A percentile compares a stretch with the other conserved stretches of the same genome.
Conservation (phyloP, 108 stramenopile genomes). For the Parietichytrium sp. region DNA sequence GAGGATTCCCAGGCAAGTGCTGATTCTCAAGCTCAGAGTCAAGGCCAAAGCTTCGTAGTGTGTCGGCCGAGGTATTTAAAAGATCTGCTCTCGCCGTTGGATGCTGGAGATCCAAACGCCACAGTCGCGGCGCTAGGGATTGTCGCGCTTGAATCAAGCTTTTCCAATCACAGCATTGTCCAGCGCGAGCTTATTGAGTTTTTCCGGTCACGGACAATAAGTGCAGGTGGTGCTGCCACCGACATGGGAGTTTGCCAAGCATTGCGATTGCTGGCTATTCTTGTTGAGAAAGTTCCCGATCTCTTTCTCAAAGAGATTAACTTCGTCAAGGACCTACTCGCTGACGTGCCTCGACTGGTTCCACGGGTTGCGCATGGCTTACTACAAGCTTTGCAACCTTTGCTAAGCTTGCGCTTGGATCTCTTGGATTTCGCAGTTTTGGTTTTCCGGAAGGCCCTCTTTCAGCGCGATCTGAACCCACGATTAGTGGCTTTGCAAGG, state of each 20-base stretch:
- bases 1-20: not conserved
- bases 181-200: conserved; percentile 37
- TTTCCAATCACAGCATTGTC: conserved; percentile 25
- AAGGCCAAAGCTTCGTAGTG: too few relatives aligned
- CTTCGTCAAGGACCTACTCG: not conserved
- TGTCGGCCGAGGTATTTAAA: not conserved
- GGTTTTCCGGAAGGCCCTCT: conserved; percentile 31
- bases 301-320: conserved; percentile 6
- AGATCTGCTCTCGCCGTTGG: too few relatives aligned
- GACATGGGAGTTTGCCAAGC: conserved; percentile 10
- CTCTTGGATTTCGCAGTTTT: not conserved
- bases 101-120: not conserved
- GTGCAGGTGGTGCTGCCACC: not conserved
- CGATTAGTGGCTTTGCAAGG: conserved; percentile 32
- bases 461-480: conserved; percentile 29
- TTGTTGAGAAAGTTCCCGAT: conserved; percentile 17
- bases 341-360: not conserved
- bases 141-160: not conserved
- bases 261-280: not conserved
- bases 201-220: not conserved
- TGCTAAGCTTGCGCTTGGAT: not conserved
- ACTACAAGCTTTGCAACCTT: not conserved
- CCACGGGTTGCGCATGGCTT: not conserved
- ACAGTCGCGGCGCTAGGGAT: not conserved
- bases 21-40: too few relatives aligned